These are phyloP conservation scores for Lentinula edodes DNA, from an alignment of 768 basidiomycete genomes.

Conservation along the genomic window DNA sequence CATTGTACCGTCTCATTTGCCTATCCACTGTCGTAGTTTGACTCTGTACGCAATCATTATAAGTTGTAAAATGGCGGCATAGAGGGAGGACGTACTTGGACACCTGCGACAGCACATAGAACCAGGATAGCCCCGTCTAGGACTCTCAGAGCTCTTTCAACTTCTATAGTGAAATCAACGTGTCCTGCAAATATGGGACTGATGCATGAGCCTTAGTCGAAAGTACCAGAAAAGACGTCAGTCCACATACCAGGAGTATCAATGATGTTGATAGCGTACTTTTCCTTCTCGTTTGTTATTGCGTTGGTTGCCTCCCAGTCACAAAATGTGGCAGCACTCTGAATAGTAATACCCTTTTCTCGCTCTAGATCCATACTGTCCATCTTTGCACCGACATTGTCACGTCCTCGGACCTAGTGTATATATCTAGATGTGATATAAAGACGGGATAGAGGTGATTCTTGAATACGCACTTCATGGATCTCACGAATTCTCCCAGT, in stretches of 20 bases:
- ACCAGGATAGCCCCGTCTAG: constrained; percentile 96
- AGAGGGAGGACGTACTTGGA: constrained; percentile 54
- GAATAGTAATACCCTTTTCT: constrained; percentile 99
- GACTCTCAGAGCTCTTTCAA: constrained; percentile 93
- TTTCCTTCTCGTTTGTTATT: constrained; percentile 57
- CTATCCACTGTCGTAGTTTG: constrained; percentile 99
- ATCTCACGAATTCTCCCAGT: constrained; percentile 94
- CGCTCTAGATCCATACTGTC: constrained; percentile 99
- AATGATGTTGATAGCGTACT: constrained; percentile 95
- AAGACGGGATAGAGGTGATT: constrained; percentile 6
- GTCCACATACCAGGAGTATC: constrained; percentile 80
- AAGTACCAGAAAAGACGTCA: neutral
- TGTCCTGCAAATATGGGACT: constrained; percentile 62
- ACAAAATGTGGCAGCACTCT: constrained; percentile 97
- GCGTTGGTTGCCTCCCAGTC: constrained; percentile 83
- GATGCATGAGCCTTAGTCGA: neutral
- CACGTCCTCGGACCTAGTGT: constrained; percentile 79
- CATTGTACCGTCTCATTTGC: constrained; percentile 96
- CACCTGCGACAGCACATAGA: constrained; percentile 94
- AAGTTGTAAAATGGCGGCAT: neutral
- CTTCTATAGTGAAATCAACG: constrained; percentile 99
- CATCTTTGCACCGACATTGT: constrained; percentile 99
- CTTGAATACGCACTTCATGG: constrained; percentile 70
- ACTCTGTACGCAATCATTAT: constrained; percentile 41
- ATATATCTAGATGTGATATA: constrained; percentile 14